Percentiles rank a stretch among this genome's conserved stretches.
These are phyloP conservation scores for Raffaelea deltoideospora DNA, from an alignment of 2,329 filamentous ascomycete genomes.

Conservation along the genomic window DNA sequence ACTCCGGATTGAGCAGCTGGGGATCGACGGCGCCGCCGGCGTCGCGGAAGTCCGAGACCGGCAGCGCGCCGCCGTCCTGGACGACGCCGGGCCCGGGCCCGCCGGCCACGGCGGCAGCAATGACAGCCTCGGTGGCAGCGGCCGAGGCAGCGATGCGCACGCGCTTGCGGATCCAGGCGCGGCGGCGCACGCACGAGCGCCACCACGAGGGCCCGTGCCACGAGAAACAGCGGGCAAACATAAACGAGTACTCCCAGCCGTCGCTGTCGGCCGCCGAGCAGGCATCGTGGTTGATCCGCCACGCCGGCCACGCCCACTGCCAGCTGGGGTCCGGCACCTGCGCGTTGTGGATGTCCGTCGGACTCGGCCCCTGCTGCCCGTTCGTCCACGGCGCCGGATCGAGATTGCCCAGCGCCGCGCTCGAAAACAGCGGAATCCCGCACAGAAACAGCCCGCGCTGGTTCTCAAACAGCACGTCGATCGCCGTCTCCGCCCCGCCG, in stretches of 20 bases:
- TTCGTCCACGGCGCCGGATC: conserved; percentile 86
- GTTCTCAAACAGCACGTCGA: conserved; percentile 92
- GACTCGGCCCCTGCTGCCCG: conserved; percentile 40
- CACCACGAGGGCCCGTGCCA: conserved; percentile 93
- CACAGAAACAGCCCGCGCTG: conserved; percentile 84
- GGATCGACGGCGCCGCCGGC: conserved; percentile 28
- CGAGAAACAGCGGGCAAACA: conserved; percentile 56
- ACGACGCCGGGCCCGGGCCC: not conserved
- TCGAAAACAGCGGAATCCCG: conserved; percentile 78
- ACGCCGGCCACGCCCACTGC: conserved; percentile 68
- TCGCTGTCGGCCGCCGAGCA: conserved; percentile 71
- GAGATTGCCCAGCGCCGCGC: conserved; percentile 67
- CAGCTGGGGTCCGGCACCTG: conserved; percentile 90
- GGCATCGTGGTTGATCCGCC: conserved; percentile 55
- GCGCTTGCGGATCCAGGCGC: conserved; percentile 75
- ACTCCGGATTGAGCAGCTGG: conserved; percentile 58
- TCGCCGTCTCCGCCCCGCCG: conserved; percentile 29
- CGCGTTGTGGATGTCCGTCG: conserved; percentile 62
- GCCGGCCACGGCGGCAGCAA: not conserved
- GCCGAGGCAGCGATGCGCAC: conserved; percentile 29
- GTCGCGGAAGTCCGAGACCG: conserved; percentile 16
- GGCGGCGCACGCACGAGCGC: conserved; percentile 81
- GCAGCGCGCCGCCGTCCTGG: not conserved
- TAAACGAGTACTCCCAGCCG: conserved; percentile 93
- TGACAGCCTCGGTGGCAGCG: conserved; percentile 1